phyloP scores from a whole-genome alignment of 2,329 filamentous ascomycete species.

The Huntiella decipiens region DNA sequence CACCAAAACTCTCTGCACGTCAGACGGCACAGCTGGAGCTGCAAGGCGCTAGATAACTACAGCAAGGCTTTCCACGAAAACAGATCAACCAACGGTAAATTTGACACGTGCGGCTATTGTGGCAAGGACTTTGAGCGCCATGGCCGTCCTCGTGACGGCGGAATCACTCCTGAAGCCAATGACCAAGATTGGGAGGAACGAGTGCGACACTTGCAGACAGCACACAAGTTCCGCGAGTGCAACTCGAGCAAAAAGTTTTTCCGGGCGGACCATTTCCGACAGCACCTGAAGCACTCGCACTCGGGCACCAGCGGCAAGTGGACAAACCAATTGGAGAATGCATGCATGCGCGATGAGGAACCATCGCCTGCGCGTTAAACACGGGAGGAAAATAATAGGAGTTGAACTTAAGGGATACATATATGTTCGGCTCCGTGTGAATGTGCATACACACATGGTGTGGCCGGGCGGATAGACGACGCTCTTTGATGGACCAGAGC shows the following conservation, averaged over 20 bases:
- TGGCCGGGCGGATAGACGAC: background rate
- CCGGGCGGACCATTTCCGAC: slow-evolving; percentile 90
- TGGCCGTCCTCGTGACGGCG: slow-evolving; percentile 17
- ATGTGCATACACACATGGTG: slow-evolving; percentile 7
- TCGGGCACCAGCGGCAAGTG: slow-evolving; percentile 92
- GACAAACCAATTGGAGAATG: slow-evolving; percentile 95
- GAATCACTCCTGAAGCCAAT: slow-evolving; percentile 32
- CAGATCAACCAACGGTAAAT: slow-evolving; percentile 41
- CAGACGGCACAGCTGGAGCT: slow-evolving; percentile 89
- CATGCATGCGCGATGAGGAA: slow-evolving; percentile 85
- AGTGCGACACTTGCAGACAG: slow-evolving; percentile 68
- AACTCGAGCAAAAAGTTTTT: slow-evolving; percentile 98
- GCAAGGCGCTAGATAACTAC: slow-evolving; percentile 61
- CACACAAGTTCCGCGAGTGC: slow-evolving; percentile 95
- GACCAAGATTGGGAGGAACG: slow-evolving; percentile 78
- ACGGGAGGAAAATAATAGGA: slow-evolving; percentile 12
- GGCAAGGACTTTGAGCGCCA: slow-evolving; percentile 61
- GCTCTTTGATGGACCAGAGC: no score
- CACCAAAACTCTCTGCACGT: slow-evolving; percentile 92
- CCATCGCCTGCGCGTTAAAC: slow-evolving; percentile 20
- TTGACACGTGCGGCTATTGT: slow-evolving; percentile 85
- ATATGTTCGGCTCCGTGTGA: no score
- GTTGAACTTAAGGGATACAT: no score
- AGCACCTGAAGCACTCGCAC: slow-evolving; percentile 95
- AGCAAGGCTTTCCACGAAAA: slow-evolving; percentile 78